Percentiles rank a stretch among this genome's conserved stretches.
These are phyloP conservation scores for Salix exigua DNA, from an alignment of 345 rosid species.

Conservation along the genomic window DNA sequence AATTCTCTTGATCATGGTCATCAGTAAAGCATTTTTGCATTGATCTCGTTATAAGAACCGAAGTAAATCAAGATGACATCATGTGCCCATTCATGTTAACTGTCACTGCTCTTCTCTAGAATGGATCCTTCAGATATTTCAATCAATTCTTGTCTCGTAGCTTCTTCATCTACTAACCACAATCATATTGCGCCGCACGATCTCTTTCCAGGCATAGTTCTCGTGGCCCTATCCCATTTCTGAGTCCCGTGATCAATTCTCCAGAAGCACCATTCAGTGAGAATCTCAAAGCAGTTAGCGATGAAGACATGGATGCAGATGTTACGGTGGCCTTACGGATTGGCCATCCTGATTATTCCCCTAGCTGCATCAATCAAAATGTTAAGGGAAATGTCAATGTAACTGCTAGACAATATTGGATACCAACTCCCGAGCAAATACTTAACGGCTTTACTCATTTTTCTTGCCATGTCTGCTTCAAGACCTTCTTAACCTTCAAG, in stretches of 20 bases:
- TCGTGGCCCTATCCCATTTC: constrained; percentile 25
- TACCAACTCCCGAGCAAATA: constrained; percentile 76
- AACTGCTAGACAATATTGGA: constrained; percentile 57
- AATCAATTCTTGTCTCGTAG: constrained; percentile 15
- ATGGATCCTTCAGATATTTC: constrained; percentile 39
- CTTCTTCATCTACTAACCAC: constrained; percentile 29
- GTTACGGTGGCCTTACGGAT: constrained; percentile 62
- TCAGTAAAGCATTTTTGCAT: constrained; percentile 15
- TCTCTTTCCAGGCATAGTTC: constrained; percentile 32
- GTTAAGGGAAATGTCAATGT: constrained; percentile 18
- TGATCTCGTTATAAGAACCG: constrained; percentile 19
- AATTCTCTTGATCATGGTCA: constrained; percentile 26
- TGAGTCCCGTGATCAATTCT: constrained; percentile 22
- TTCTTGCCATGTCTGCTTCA: constrained; percentile 79
- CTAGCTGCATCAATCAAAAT: constrained; percentile 4
- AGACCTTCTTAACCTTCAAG: constrained; percentile 75
- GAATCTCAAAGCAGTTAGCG: constrained; percentile 20
- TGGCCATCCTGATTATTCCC: constrained; percentile 58
- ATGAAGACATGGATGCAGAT: constrained; percentile 32
- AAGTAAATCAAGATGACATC: constrained; percentile 8
- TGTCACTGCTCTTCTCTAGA: constrained; percentile 3
- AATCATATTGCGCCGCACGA: constrained; percentile 37
- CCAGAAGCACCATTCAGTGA: constrained; percentile 6
- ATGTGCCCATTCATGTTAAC: neutral
- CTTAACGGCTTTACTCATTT: constrained; percentile 71